phyloP scores from a whole-genome alignment of 2,329 filamentous ascomycete genomes.

The Achaetomium macrosporum region DNA sequence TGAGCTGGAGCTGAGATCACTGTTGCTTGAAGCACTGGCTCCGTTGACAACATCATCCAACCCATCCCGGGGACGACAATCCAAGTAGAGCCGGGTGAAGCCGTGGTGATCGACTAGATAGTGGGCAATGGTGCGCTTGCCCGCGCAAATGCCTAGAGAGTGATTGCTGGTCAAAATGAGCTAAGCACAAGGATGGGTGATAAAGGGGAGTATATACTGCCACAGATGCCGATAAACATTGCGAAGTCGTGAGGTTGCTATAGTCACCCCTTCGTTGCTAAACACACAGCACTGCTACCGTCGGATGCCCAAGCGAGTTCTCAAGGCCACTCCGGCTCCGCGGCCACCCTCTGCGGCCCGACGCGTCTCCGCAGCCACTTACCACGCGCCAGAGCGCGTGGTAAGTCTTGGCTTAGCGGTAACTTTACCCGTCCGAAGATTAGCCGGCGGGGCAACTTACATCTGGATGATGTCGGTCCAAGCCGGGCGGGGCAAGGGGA shows the following conservation, averaged over 20 bases:
- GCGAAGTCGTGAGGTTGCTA: background rate
- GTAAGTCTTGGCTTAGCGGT: background rate
- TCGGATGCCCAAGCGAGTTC: background rate
- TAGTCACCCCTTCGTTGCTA: background rate
- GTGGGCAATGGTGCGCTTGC: slow-evolving; percentile 82
- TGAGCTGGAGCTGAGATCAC: background rate
- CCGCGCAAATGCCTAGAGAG: slow-evolving; percentile 74
- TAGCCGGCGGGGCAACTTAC: slow-evolving; percentile 20
- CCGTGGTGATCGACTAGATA: slow-evolving; percentile 80
- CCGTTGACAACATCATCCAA: background rate
- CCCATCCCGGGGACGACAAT: background rate
- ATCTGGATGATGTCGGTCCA: background rate
- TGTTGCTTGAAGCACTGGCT: background rate
- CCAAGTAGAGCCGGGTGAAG: slow-evolving; percentile 68
- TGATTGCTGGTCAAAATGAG: slow-evolving; percentile 12
- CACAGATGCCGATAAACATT: slow-evolving; percentile 77
- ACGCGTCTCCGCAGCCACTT: slow-evolving; percentile 21
- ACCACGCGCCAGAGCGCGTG: slow-evolving; percentile 10
- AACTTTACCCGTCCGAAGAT: slow-evolving; percentile 13
- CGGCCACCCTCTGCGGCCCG: background rate
- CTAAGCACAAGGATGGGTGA: background rate
- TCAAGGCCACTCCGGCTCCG: background rate
- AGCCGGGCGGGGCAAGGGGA: slow-evolving; percentile 2
- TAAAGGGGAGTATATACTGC: slow-evolving; percentile 43
- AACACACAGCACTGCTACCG: background rate